A percentile compares a stretch with the other conserved stretches of the same genome.
Evolutionary conservation across 2,329 filamentous ascomycete genomes (phyloP).

Genomic region (Colletotrichum lentis): DNA sequence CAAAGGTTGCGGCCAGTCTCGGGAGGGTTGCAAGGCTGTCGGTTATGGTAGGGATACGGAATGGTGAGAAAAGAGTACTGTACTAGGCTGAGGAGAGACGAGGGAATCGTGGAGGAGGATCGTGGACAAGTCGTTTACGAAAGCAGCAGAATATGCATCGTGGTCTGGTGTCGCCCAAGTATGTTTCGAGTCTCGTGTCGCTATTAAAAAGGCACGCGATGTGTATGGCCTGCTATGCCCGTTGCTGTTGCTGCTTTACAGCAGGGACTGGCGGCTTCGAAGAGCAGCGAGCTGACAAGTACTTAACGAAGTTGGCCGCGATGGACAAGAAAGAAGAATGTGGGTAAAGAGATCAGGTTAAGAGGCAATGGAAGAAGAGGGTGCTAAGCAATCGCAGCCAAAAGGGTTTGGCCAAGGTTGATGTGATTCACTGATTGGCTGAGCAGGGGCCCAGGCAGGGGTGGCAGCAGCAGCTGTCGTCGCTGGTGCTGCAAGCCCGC

Average conservation of each 20-base stretch:
- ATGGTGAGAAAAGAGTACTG: background rate
- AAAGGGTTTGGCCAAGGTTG: conserved; percentile 18
- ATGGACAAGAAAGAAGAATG: background rate
- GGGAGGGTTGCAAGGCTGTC: too few relatives aligned
- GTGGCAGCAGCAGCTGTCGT: conserved; percentile 13
- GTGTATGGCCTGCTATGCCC: background rate
- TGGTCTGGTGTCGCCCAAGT: background rate
- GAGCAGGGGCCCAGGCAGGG: conserved; percentile 5
- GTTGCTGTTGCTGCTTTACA: background rate
- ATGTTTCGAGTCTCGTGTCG: background rate
- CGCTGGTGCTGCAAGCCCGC: conserved; percentile 26
- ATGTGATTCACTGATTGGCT: conserved; percentile 33
- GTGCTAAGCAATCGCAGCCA: conserved; percentile 18
- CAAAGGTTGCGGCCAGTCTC: background rate
- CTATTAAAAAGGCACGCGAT: background rate
- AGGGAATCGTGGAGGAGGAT: conserved; percentile 1
- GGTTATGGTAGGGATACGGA: background rate
- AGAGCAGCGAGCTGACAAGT: background rate
- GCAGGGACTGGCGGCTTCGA: background rate
- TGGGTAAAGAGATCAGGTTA: background rate
- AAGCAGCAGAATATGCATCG: conserved; percentile 7
- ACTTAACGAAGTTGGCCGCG: background rate
- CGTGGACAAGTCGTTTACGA: conserved; percentile 8
- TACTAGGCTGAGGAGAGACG: background rate
- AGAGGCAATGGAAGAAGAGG: conserved; percentile 1